A percentile compares a stretch with the other conserved stretches of the same genome.
phyloP scores from a whole-genome alignment of 345 rosid species.

The Salix caprea region DNA sequence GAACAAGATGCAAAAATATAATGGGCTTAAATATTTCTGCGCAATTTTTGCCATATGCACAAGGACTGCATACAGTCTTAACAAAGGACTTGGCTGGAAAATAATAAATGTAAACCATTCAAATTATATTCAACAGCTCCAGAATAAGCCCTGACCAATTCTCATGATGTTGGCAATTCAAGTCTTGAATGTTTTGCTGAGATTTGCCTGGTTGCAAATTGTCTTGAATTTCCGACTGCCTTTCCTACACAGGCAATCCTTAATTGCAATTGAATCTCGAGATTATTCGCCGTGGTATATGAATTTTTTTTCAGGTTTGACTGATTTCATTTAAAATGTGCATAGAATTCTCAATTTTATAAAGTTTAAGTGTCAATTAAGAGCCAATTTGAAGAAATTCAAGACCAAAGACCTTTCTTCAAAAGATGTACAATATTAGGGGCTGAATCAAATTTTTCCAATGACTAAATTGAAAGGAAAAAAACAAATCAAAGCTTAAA shows the following conservation, averaged over 20 bases:
- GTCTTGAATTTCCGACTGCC: neutral
- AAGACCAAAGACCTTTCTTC: no score
- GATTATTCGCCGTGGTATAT: slow-evolving; percentile 14
- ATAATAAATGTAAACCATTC: neutral
- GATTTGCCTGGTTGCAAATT: slow-evolving; percentile 12
- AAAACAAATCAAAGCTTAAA: no score
- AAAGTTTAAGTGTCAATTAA: neutral
- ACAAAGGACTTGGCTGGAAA: neutral
- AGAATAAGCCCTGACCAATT: neutral
- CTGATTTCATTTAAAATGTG: neutral
- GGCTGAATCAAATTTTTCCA: no score
- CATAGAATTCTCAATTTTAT: neutral
- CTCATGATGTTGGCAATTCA: neutral
- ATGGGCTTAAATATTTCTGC: slow-evolving; percentile 3
- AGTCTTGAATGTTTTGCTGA: slow-evolving; percentile 12
- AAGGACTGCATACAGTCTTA: slow-evolving; percentile 6
- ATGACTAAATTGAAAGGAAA: no score
- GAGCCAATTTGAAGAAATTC: no score
- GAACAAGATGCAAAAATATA: slow-evolving; percentile 1
- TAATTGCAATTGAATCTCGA: slow-evolving; percentile 1
- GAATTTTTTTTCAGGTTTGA: slow-evolving; percentile 11
- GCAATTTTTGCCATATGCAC: neutral
- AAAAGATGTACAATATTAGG: no score
- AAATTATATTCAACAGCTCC: neutral
- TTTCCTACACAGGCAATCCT: neutral